These are phyloP conservation scores for Trichoderma arundinaceum DNA, from an alignment of 2,329 filamentous ascomycete species.

Conservation along the genomic window DNA sequence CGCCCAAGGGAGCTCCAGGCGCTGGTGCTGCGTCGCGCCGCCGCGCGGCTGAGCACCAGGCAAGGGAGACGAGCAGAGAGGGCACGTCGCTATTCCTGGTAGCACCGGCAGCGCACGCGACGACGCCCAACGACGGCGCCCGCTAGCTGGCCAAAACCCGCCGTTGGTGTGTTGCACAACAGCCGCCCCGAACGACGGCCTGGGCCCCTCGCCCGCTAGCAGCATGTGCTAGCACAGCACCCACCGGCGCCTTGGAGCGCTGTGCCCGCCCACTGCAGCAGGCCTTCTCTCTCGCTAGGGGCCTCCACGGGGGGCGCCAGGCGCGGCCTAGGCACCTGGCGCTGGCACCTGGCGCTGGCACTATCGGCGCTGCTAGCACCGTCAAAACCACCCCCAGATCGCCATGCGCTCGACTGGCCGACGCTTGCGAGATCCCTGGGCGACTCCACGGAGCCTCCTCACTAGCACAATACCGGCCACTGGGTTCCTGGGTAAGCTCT, in stretches of 20 bases:
- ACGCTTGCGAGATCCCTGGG: not conserved
- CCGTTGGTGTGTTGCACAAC: conserved; percentile 31
- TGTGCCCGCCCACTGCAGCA: too few species aligned
- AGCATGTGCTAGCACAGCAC: not conserved
- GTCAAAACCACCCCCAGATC: conserved; percentile 23
- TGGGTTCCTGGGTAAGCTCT: conserved; percentile 27
- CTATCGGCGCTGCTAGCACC: not conserved
- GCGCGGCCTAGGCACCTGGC: too few species aligned
- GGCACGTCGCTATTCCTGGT: conserved; percentile 15
- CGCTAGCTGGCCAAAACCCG: conserved; percentile 17
- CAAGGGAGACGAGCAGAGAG: not conserved
- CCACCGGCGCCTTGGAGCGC: too few species aligned
- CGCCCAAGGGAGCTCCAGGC: not conserved
- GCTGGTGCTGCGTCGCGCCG: not conserved
- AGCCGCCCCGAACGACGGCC: conserved; percentile 4
- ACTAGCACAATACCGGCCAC: conserved; percentile 16
- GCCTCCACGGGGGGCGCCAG: too few species aligned
- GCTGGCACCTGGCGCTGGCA: too few species aligned
- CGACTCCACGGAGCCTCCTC: conserved; percentile 7
- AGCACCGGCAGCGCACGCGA: not conserved
- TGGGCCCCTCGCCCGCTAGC: not conserved
- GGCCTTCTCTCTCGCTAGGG: too few species aligned
- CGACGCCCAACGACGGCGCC: conserved; percentile 7
- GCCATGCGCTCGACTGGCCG: conserved; percentile 3
- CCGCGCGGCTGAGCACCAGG: conserved; percentile 25